Base-by-base conservation (phyloP, 2,329 filamentous ascomycete genomes). In the Pestalotiopsis sp. region DNA sequence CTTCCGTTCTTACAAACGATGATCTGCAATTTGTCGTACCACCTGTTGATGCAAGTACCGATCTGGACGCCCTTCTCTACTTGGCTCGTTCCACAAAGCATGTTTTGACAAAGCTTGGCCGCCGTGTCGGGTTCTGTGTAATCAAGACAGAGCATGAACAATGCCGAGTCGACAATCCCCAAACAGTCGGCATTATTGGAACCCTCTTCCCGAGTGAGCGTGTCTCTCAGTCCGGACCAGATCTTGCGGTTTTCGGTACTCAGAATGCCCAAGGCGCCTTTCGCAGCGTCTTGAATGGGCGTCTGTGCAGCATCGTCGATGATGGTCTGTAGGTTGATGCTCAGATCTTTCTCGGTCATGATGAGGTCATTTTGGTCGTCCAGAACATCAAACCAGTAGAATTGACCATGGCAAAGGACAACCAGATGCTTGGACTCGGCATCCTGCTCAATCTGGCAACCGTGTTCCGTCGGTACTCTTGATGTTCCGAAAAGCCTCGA, bases 1-100 rank as follows among this genome's bases (percentile, higher is more conserved):
- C 94, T 97, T 68, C 96, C 96, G 81, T 98, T 99, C 83, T 97
- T 97, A 86, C 96, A 98, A 64, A 99, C 96, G 67, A 99, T 98
- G 71, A 99, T 98, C 78, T 99, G 96, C 62, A 99, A 86, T 83
- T 99, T 99, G 82, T 99, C 96, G 77, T 99, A 99, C 96, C 96
- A 99, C 70, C 96, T 88, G 80, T 99, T 99, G 14, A 95, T 98
- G 82, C 96, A 99, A 1, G 96, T 98, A 38, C 96, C 96, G 59
- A 98, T 94, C 81, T 99, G 96, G 1, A 99, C 93, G 4, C 96
- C 96, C 77, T 92, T 93, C 76, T 97, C 93, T 13, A 98, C 91
- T 76, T 96, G 91, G 74, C 92, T 97, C 0, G 94, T 97, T 59
- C 96, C 96, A 76, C 96, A 98, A 13, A 99, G 92, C 95, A 99